These are phyloP conservation scores for Heteromeles arbutifolia DNA, from an alignment of 306 rosid species.

Conservation along the genomic window DNA sequence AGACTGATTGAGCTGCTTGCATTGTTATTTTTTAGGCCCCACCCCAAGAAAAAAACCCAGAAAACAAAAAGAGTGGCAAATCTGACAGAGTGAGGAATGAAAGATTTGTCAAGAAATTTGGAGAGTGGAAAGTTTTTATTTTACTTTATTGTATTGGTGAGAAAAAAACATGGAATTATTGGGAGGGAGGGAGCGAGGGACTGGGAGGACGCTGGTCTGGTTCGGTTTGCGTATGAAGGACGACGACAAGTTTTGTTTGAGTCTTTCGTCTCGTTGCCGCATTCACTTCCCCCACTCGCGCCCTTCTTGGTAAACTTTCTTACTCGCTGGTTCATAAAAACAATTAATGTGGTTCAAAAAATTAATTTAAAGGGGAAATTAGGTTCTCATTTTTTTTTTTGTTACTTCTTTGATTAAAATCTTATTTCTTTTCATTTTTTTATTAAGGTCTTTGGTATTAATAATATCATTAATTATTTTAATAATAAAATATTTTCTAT, in stretches of 20 bases:
- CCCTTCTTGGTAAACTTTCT: background rate
- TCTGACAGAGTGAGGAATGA: background rate
- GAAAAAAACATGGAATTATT: background rate
- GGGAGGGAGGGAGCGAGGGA: background rate
- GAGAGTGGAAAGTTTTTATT: background rate
- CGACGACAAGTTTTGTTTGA: slow-evolving; percentile 5
- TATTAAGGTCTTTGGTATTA: too few species aligned
- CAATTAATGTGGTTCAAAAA: too few species aligned
- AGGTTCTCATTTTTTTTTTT: too few species aligned
- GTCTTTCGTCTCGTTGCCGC: background rate
- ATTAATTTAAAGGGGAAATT: too few species aligned
- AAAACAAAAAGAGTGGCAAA: background rate
- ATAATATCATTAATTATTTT: too few species aligned
- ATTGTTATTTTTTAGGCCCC: slow-evolving; percentile 15
- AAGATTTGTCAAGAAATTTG: background rate
- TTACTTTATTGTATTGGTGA: background rate
- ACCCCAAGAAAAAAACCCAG: background rate
- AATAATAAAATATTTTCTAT: too few species aligned
- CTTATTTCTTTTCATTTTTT: too few species aligned
- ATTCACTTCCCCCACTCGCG: background rate
- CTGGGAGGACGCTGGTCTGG: slow-evolving; percentile 2
- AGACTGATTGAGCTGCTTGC: slow-evolving; percentile 43
- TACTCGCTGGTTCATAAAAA: background rate
- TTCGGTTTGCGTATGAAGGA: slow-evolving; percentile 1
- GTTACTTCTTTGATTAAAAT: too few species aligned